These are phyloP conservation scores for Cucumis melo DNA, from an alignment of 306 rosid genomes.

Conservation along the genomic window DNA sequence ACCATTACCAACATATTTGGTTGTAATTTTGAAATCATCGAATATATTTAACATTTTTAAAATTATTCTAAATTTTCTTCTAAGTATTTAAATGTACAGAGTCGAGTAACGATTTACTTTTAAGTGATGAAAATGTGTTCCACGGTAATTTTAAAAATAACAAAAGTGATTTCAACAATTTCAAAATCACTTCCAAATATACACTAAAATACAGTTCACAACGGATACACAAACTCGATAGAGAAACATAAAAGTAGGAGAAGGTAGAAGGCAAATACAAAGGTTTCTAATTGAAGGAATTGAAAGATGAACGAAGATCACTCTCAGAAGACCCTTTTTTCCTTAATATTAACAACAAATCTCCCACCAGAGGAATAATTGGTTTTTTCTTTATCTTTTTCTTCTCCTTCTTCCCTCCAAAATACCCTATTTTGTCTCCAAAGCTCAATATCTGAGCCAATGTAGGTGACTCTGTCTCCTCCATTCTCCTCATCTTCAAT, in stretches of 20 bases:
- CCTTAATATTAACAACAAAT: constrained; percentile 24
- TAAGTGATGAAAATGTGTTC: too few relatives aligned
- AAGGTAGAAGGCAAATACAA: constrained; percentile 25
- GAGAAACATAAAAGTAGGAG: background rate
- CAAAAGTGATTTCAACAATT: too few relatives aligned
- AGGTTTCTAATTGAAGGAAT: constrained; percentile 22
- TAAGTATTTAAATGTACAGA: too few relatives aligned
- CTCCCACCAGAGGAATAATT: constrained; percentile 62
- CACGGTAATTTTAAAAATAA: too few relatives aligned
- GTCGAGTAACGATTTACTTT: too few relatives aligned
- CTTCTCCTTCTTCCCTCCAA: constrained; percentile 24
- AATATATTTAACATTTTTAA: too few relatives aligned
- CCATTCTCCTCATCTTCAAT: constrained; percentile 6
- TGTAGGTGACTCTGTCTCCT: constrained; percentile 12
- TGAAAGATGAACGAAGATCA: background rate
- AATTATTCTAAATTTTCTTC: too few relatives aligned
- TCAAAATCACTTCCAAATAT: too few relatives aligned
- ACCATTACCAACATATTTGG: too few relatives aligned
- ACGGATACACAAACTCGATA: background rate
- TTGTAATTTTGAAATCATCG: too few relatives aligned
- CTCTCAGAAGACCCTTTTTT: constrained; percentile 18
- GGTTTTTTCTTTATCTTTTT: constrained; percentile 55
- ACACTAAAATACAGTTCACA: background rate
- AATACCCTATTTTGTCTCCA: constrained; percentile 18
- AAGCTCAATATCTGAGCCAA: constrained; percentile 45